Conservation (phyloP, 2,329 filamentous ascomycete species). For the Pseudocercospora cruenta region DNA sequence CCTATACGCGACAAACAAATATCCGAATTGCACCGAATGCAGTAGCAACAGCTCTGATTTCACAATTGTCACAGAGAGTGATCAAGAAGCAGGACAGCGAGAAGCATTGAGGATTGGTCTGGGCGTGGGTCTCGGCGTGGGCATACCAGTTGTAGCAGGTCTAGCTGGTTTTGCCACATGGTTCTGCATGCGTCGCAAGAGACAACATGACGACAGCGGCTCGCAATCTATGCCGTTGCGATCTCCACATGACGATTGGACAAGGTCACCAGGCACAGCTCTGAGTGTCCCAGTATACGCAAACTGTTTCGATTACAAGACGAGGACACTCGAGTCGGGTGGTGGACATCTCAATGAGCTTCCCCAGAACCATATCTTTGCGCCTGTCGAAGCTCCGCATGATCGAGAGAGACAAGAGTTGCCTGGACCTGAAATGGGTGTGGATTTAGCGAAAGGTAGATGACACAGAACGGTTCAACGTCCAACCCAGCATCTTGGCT, state of each 20-base stretch:
- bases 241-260: not conserved
- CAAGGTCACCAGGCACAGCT: not conserved
- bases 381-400: not conserved
- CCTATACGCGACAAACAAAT: slow-evolving; percentile 3
- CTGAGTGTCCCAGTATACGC: not conserved
- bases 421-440: not conserved
- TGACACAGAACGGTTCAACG: not conserved
- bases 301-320: not conserved
- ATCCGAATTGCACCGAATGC: not conserved
- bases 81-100: not conserved
- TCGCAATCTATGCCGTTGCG: slow-evolving; percentile 3
- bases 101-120: not conserved
- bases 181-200: not conserved
- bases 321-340: not conserved
- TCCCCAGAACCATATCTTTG: not conserved
- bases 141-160: slow-evolving; percentile 1
- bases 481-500: too few species aligned
- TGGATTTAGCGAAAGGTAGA: not conserved
- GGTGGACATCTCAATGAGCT: not conserved
- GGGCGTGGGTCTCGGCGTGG: slow-evolving; percentile 1
- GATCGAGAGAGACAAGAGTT: not conserved
- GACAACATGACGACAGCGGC: not conserved
- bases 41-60: slow-evolving; percentile 5
- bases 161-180: not conserved
- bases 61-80: not conserved